Evolutionary conservation across 192 early-diverging fungal species (phyloP).

Genomic region (Linnemannia schmuckeri): DNA sequence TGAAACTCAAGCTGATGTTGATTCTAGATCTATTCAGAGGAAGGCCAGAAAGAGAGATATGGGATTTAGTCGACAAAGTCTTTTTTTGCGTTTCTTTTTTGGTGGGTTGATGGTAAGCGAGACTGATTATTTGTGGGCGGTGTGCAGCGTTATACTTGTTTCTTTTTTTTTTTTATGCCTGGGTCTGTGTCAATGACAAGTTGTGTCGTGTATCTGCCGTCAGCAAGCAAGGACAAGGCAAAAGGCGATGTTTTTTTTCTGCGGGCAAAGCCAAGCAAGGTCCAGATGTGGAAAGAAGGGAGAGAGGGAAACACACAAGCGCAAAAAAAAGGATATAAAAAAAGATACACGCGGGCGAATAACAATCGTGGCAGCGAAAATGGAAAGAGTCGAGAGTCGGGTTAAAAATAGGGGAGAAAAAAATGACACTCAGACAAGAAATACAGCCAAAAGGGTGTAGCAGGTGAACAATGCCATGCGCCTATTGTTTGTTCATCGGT

Average conservation of each 20-base stretch:
- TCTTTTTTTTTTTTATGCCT: neutral
- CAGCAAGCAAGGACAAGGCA: neutral
- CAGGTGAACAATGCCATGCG: neutral
- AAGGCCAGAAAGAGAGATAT: neutral
- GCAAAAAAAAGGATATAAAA: slow-evolving; percentile 1
- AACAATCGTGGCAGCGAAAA: neutral
- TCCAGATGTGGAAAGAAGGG: neutral
- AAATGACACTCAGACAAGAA: neutral
- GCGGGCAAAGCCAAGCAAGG: neutral
- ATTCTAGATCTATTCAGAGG: neutral
- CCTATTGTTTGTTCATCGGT: neutral
- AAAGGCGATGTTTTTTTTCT: neutral
- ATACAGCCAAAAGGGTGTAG: neutral
- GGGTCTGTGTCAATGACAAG: neutral
- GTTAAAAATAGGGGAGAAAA: neutral
- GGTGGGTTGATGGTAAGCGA: neutral
- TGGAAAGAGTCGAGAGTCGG: neutral
- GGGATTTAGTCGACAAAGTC: neutral
- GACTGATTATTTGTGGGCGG: neutral
- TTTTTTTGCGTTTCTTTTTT: neutral
- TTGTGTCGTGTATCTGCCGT: neutral
- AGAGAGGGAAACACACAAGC: neutral
- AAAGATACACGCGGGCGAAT: neutral
- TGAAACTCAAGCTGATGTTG: neutral
- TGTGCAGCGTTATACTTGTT: neutral